Conservation (phyloP, 1,284 basidiomycete genomes). For the Ceratobasidium sp. region DNA sequence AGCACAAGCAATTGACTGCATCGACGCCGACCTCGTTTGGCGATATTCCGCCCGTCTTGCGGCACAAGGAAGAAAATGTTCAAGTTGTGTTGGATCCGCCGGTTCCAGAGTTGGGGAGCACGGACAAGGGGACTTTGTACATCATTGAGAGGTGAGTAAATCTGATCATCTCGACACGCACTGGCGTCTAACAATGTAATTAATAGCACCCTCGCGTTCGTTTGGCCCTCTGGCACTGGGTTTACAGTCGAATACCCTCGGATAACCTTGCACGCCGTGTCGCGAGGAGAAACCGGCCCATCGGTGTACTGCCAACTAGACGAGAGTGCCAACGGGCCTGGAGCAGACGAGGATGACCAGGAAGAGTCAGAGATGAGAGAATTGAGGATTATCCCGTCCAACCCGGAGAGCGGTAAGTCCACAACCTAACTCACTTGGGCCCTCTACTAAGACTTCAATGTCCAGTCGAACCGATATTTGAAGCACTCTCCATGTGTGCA, state of each 20-base stretch:
- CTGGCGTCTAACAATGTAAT: background rate
- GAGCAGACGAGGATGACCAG: constrained; percentile 57
- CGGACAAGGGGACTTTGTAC: constrained; percentile 72
- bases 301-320: constrained; percentile 91
- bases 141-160: constrained; percentile 77
- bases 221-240: constrained; percentile 69
- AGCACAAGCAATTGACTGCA: constrained; percentile 67
- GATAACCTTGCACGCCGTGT: constrained; percentile 88
- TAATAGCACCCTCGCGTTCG: constrained; percentile 76
- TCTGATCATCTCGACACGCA: background rate
- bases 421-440: constrained; percentile 34
- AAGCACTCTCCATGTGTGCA: constrained; percentile 86
- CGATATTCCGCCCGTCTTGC: constrained; percentile 79
- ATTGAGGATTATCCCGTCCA: constrained; percentile 71
- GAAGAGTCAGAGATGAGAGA: constrained; percentile 71
- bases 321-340: constrained; percentile 54
- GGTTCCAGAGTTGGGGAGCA: constrained; percentile 60
- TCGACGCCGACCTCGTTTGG: constrained; percentile 82
- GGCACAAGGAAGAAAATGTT: constrained; percentile 73
- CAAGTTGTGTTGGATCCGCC: constrained; percentile 70
- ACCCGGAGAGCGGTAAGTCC: constrained; percentile 64
- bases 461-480: constrained; percentile 86
- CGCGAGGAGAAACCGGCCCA: constrained; percentile 65
- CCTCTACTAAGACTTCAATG: constrained; percentile 8
- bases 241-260: constrained; percentile 83